A percentile compares a stretch with the other conserved stretches of the same genome.
phyloP scores from a whole-genome alignment of 2,329 filamentous ascomycete genomes.

The Colletotrichum orbiculare region DNA sequence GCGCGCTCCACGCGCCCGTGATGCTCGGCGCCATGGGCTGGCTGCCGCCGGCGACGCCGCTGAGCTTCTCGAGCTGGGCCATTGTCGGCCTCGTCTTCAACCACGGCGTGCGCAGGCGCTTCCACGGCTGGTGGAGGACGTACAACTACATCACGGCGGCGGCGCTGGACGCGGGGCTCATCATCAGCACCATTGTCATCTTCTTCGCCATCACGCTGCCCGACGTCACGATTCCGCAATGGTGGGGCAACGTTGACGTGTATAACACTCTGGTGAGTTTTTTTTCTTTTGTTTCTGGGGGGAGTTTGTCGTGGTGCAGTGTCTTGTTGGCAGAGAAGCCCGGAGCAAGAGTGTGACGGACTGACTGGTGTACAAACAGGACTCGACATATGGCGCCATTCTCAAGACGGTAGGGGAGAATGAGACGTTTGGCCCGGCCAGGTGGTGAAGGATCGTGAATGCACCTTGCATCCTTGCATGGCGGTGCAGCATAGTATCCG shows the following conservation, averaged over 20 bases:
- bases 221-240: conserved; percentile 50
- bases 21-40: conserved; percentile 65
- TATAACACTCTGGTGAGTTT: conserved; percentile 45
- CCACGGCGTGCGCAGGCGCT: conserved; percentile 63
- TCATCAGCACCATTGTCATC: conserved; percentile 48
- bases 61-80: conserved; percentile 70
- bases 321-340: background rate
- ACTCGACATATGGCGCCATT: conserved; percentile 39
- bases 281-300: background rate
- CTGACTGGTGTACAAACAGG: conserved; percentile 33
- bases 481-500: conserved; percentile 4
- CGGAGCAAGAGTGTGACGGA: background rate
- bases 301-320: background rate
- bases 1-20: conserved; percentile 66
- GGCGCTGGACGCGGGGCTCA: conserved; percentile 52
- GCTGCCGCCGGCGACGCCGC: conserved; percentile 69
- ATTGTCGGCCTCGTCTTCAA: conserved; percentile 69
- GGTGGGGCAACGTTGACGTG: conserved; percentile 64
- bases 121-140: conserved; percentile 68
- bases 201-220: conserved; percentile 46
- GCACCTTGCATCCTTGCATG: conserved; percentile 9
- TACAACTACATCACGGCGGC: conserved; percentile 56
- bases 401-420: conserved; percentile 40
- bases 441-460: conserved; percentile 42
- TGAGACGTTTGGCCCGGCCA: conserved; percentile 46